Evolutionary conservation across 1,284 basidiomycete genomes (phyloP).

Genomic region (Cystodermella granulosa): DNA sequence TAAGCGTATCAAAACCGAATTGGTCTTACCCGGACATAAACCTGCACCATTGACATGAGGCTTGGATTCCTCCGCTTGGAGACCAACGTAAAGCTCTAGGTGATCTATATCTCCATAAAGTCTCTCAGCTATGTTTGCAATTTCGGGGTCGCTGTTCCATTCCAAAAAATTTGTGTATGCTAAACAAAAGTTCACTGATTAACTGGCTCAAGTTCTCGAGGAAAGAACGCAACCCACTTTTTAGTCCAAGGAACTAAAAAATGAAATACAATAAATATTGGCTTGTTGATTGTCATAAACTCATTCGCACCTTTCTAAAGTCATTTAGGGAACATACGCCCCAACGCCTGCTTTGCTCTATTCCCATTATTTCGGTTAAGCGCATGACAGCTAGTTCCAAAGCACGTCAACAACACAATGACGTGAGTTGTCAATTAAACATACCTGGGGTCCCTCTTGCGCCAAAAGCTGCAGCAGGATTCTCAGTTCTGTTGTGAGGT

Average conservation of each 20-base stretch:
- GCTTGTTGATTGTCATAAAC: neutral
- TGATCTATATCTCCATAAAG: constrained; percentile 73
- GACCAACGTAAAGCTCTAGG: constrained; percentile 76
- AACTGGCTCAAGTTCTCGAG: neutral
- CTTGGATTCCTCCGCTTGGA: constrained; percentile 70
- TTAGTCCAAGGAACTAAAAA: constrained; percentile 63
- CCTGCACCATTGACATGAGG: constrained; percentile 74
- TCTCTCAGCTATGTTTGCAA: constrained; percentile 69
- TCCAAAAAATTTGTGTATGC: constrained; percentile 67
- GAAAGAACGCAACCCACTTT: constrained; percentile 45
- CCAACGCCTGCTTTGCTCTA: constrained; percentile 74
- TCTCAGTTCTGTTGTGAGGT: constrained; percentile 50
- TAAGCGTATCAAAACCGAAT: too few species aligned
- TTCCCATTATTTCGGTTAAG: constrained; percentile 78
- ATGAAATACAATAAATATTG: neutral
- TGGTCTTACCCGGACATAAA: constrained; percentile 69
- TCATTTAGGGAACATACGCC: constrained; percentile 82
- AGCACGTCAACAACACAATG: neutral
- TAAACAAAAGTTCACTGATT: constrained; percentile 18
- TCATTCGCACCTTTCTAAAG: constrained; percentile 58
- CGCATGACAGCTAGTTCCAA: constrained; percentile 52
- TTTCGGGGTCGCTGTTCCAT: constrained; percentile 75
- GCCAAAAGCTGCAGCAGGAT: constrained; percentile 72
- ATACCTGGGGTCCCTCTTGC: constrained; percentile 69
- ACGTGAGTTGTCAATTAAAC: constrained; percentile 4